phyloP scores from a whole-genome alignment of 2,329 filamentous ascomycete species.

The Fonsecaea nubica region DNA sequence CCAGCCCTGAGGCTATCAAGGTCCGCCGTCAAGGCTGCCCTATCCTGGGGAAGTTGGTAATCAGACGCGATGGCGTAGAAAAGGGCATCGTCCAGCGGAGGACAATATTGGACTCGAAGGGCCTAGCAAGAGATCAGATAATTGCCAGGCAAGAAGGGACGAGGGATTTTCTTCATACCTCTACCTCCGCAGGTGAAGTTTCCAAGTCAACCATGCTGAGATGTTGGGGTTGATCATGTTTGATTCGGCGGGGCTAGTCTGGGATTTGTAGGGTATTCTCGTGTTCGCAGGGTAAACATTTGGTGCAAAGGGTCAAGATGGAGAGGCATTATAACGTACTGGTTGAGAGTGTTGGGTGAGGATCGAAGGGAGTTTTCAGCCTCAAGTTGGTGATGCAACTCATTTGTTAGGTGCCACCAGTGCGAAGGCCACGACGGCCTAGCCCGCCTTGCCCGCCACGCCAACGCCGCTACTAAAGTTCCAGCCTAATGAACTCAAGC shows the following conservation, averaged over 20 bases:
- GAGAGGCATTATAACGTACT: not conserved
- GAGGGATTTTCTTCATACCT: conserved; percentile 1
- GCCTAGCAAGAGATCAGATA: conserved; percentile 24
- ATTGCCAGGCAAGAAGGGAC: not conserved
- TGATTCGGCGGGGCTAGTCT: conserved; percentile 1
- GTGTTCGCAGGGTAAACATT: not conserved
- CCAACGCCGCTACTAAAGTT: no score
- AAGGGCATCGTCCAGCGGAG: conserved; percentile 76
- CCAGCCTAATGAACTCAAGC: no score
- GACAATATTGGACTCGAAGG: conserved; percentile 68
- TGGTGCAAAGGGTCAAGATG: not conserved
- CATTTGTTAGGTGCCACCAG: not conserved
- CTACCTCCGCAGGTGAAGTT: conserved; percentile 19
- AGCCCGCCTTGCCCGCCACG: no score
- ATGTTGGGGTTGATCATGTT: conserved; percentile 26
- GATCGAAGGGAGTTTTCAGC: not conserved
- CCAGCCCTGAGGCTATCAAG: conserved; percentile 70
- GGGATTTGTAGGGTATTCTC: not conserved
- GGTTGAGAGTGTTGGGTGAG: not conserved
- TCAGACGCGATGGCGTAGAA: conserved; percentile 78
- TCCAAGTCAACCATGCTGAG: conserved; percentile 23
- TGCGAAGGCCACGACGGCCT: no score
- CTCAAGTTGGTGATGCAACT: not conserved
- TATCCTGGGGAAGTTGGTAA: conserved; percentile 64
- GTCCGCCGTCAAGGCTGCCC: conserved; percentile 62